Percentiles rank a stretch among this genome's conserved stretches.
Evolutionary conservation across 2,329 filamentous ascomycete species (phyloP).

Genomic region (Ceratocystis alfenasii): DNA sequence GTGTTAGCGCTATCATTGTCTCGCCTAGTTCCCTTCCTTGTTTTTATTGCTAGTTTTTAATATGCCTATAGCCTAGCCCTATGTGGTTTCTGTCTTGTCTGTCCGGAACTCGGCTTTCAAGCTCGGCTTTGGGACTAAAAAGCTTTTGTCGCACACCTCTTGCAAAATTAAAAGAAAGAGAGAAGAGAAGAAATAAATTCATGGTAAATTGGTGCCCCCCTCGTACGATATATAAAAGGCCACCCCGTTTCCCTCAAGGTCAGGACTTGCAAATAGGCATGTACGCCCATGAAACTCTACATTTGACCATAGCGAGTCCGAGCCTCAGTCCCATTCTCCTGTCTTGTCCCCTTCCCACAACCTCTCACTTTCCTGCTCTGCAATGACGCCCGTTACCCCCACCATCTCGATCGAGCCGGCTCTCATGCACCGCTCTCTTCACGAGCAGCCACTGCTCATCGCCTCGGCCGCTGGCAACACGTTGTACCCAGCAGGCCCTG

Average conservation of each 20-base stretch:
- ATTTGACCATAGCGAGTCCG: neutral
- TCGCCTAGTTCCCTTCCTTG: too few relatives aligned
- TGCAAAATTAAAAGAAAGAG: neutral
- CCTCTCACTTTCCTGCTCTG: neutral
- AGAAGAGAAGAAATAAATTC: neutral
- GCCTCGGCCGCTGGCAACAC: neutral
- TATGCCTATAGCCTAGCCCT: too few relatives aligned
- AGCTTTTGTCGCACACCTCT: neutral
- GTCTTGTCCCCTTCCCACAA: neutral
- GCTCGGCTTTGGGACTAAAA: conserved; percentile 4
- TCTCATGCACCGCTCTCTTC: conserved; percentile 12
- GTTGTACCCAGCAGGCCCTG: neutral
- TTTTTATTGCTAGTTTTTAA: too few relatives aligned
- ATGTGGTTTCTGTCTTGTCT: too few relatives aligned
- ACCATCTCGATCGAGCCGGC: neutral
- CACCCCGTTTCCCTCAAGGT: neutral
- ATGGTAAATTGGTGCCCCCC: neutral
- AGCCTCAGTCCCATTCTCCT: neutral
- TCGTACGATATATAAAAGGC: conserved; percentile 7
- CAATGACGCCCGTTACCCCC: neutral
- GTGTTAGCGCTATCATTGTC: too few relatives aligned
- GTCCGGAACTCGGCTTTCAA: neutral
- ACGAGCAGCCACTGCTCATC: conserved; percentile 6
- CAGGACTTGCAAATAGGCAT: neutral
- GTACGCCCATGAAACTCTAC: neutral